Base-by-base conservation (phyloP, 169 alveolate species). In the Plasmodium malariae region DNA sequence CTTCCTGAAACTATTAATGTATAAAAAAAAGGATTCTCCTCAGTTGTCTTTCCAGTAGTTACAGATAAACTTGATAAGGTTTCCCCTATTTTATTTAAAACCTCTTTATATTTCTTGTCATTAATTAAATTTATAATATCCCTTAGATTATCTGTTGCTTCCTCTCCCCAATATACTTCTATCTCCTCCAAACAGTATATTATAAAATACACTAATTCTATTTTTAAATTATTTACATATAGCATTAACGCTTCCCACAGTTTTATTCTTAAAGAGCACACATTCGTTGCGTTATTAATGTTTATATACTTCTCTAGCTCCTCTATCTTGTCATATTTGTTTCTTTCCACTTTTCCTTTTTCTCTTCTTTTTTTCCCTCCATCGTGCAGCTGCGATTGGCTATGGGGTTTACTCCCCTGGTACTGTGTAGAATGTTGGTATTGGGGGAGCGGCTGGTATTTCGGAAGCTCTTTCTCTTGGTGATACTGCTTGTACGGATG, bases 121-220 rank as follows among this genome's bases (percentile, higher is more conserved):
- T 83, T 83, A 14, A 83, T 67, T 83, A 83, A 70, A 45, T 28
- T 83, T 24, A 83, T 21, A 49, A 83, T 83, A 12, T 83, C 91
- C 34, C 54, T 83, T 67, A 83, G 67, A 83, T 57, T 49, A 40
- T 83, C 48, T 0, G 60, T 83, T 17, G 91, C 91, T 67, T 83
- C 91, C 30, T 83, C 80, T 37, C 91, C 91, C 91, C 91, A 83
- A 28, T 83, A 83, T 0, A 83, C 91, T 67, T 83, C 91, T 43
- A 83, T 63, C 24, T 65, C 62, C 60, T 65, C 55, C 14, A 83
- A 70, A 28, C 91, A 83, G 3, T 48, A 49, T 51, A 83, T 67
- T 30, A 83, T 83, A 70, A 83, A 83, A 57, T 83, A 65, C 14
- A 83, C 37, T 43, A 80, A 71, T 70, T 80, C 90, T 30, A 71